These are phyloP conservation scores for Nitzschia sp. DNA, from an alignment of 108 stramenopile species.

Conservation along the genomic window DNA sequence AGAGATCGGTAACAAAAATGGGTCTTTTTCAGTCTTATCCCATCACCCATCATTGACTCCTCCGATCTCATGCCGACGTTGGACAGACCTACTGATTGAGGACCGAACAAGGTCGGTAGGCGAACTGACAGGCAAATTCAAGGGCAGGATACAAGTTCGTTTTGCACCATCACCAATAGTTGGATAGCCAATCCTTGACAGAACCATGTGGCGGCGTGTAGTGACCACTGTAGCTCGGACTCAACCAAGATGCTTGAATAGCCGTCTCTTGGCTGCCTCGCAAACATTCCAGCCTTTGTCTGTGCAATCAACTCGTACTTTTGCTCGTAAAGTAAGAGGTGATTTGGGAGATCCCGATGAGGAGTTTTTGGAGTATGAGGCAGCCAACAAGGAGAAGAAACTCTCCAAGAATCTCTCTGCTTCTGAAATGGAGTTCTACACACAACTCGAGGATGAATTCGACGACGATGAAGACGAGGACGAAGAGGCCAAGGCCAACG, in stretches of 20 bases:
- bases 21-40: too few species aligned
- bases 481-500: constrained; percentile 16
- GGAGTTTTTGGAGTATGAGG: constrained; percentile 12
- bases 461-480: constrained; percentile 31
- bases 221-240: background rate
- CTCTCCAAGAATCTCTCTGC: background rate
- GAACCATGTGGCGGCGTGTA: constrained; percentile 6
- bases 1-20: too few species aligned
- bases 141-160: too few species aligned
- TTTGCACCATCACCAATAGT: too few species aligned
- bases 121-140: too few species aligned
- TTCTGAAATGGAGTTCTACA: constrained; percentile 26
- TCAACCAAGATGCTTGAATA: background rate
- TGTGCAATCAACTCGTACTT: constrained; percentile 4
- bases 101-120: background rate
- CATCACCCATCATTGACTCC: too few species aligned
- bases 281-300: background rate
- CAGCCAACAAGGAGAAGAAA: background rate
- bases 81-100: background rate
- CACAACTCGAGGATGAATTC: constrained; percentile 15
- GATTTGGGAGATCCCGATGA: constrained; percentile 22
- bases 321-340: constrained; percentile 14
- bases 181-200: too few species aligned
- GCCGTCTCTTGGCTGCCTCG: too few species aligned
- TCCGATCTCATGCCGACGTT: background rate